phyloP scores from a whole-genome alignment of 2,329 filamentous ascomycete genomes.

The Penicillium capsulatum region DNA sequence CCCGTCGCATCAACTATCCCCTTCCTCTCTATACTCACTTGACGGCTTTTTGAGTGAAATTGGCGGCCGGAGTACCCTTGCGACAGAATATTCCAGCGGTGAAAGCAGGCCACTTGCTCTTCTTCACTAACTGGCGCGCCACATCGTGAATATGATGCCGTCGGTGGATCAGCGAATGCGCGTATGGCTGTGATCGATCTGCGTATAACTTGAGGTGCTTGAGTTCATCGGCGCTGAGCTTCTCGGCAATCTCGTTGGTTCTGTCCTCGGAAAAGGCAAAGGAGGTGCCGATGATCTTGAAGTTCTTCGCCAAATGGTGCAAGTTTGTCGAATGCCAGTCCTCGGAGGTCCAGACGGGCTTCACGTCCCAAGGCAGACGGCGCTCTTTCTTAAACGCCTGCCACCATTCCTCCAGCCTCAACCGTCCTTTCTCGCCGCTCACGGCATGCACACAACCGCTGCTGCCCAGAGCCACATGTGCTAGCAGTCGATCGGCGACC shows the following conservation, averaged over 20 bases:
- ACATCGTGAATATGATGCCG: conserved; percentile 18
- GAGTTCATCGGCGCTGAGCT: conserved; percentile 5
- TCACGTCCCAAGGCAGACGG: conserved; percentile 18
- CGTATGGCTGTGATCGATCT: conserved; percentile 19
- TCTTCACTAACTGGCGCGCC: conserved; percentile 17
- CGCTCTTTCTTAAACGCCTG: conserved; percentile 19
- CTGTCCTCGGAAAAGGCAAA: conserved; percentile 19
- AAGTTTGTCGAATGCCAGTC: conserved; percentile 20
- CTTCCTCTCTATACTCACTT: neutral
- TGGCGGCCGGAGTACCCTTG: conserved; percentile 11
- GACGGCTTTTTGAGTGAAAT: conserved; percentile 3
- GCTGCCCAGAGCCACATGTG: conserved; percentile 16
- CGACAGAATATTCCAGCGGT: conserved; percentile 13
- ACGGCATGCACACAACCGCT: conserved; percentile 21
- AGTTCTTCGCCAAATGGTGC: conserved; percentile 15
- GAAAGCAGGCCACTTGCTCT: conserved; percentile 12
- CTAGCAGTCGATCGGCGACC: conserved; percentile 20
- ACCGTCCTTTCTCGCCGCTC: conserved; percentile 17
- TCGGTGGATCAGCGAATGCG: conserved; percentile 12
- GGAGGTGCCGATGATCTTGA: conserved; percentile 23
- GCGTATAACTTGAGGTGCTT: conserved; percentile 14
- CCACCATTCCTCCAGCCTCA: conserved; percentile 21
- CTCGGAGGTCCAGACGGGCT: conserved; percentile 14
- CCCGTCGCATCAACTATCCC: too few species aligned
- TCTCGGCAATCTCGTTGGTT: conserved; percentile 10